phyloP scores from a whole-genome alignment of 1,284 basidiomycete genomes.

The Fomitopsis schrenkii region DNA sequence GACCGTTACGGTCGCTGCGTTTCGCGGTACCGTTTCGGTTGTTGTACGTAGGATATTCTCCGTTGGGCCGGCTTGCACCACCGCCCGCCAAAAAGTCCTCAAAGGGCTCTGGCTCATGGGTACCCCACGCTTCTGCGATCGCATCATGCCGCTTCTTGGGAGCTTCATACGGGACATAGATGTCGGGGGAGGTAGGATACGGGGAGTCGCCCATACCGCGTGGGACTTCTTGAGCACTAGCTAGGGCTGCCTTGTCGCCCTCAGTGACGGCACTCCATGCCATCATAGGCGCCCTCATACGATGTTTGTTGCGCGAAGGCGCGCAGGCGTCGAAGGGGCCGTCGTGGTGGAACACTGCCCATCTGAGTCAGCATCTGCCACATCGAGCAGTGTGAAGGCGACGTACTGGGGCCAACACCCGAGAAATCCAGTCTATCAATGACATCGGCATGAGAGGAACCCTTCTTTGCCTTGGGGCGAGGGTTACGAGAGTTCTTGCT shows the following conservation, averaged over 20 bases:
- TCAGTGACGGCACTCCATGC: slow-evolving; percentile 61
- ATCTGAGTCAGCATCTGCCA: slow-evolving; percentile 10
- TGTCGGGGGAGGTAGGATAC: slow-evolving; percentile 46
- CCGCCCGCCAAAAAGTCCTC: slow-evolving; percentile 84
- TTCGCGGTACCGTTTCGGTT: slow-evolving; percentile 13
- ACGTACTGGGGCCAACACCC: slow-evolving; percentile 73
- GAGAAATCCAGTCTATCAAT: slow-evolving; percentile 64
- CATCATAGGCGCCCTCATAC: slow-evolving; percentile 74
- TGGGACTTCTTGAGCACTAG: slow-evolving; percentile 27
- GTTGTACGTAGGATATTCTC: slow-evolving; percentile 8
- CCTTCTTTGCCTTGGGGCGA: slow-evolving; percentile 49
- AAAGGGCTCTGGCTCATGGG: slow-evolving; percentile 82
- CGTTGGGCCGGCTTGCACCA: slow-evolving; percentile 37
- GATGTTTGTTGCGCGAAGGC: slow-evolving; percentile 78
- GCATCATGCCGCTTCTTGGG: slow-evolving; percentile 78
- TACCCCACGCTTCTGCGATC: slow-evolving; percentile 83
- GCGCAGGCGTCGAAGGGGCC: slow-evolving; percentile 87
- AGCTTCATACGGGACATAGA: slow-evolving; percentile 48
- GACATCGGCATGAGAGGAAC: slow-evolving; percentile 64
- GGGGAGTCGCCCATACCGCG: slow-evolving; percentile 37
- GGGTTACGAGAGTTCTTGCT: slow-evolving; percentile 34
- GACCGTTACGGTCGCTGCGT: slow-evolving; percentile 22
- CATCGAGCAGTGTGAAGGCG: slow-evolving; percentile 2
- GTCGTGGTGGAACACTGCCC: slow-evolving; percentile 81
- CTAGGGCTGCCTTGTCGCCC: slow-evolving; percentile 33